A percentile compares a stretch with the other conserved stretches of the same genome.
phyloP scores from a whole-genome alignment of 768 basidiomycete genomes.

The Tubosaeta brunneosetosa region DNA sequence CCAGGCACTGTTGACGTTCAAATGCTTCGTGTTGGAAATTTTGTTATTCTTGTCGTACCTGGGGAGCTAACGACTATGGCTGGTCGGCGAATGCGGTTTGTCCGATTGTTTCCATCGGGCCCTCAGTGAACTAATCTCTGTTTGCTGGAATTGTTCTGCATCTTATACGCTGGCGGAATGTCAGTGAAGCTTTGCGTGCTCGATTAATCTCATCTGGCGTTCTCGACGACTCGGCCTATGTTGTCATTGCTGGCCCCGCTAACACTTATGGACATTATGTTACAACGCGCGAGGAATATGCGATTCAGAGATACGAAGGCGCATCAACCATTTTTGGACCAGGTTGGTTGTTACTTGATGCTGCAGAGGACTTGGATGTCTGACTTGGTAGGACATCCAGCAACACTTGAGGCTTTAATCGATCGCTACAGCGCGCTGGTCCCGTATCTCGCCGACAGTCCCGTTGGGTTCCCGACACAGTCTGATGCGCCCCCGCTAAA shows the following conservation, averaged over 20 bases:
- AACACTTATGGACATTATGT: constrained; percentile 78
- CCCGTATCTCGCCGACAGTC: constrained; percentile 51
- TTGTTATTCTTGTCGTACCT: constrained; percentile 72
- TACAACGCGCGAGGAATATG: constrained; percentile 68
- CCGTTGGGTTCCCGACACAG: constrained; percentile 38
- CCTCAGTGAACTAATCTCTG: constrained; percentile 1
- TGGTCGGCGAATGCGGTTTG: constrained; percentile 67
- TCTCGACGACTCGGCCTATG: constrained; percentile 63
- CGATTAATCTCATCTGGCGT: constrained; percentile 59
- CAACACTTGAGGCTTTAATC: constrained; percentile 76
- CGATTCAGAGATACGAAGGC: constrained; percentile 74
- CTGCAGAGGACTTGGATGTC: background rate
- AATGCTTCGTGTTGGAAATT: constrained; percentile 70
- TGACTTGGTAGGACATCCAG: constrained; percentile 30
- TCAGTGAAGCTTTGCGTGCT: constrained; percentile 62
- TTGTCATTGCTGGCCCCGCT: constrained; percentile 77
- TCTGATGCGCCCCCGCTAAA: constrained; percentile 64
- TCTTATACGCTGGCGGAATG: background rate
- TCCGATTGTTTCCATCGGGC: background rate
- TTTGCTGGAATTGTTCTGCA: background rate
- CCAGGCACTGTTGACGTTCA: constrained; percentile 71
- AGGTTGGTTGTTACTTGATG: constrained; percentile 40
- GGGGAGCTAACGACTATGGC: constrained; percentile 83
- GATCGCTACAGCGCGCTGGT: constrained; percentile 68
- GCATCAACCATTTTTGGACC: constrained; percentile 76